Evolutionary conservation across 192 early-diverging fungal genomes (phyloP).

Genomic region (Entophlyctis luteolus): DNA sequence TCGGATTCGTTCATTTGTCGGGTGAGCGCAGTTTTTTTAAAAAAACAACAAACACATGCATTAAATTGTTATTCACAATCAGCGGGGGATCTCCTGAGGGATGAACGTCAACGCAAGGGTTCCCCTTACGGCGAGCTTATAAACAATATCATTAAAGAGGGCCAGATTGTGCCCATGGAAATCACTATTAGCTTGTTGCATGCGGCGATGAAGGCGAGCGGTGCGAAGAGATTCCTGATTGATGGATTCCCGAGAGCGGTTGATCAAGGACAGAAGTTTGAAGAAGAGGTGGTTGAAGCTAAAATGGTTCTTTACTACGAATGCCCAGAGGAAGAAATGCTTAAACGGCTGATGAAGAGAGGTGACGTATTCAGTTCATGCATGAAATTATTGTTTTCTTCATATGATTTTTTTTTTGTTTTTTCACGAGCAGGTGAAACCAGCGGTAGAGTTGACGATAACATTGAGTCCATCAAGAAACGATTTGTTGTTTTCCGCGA

Average conservation of each 20-base stretch:
- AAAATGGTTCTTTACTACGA: constrained; percentile 88
- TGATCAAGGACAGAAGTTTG: constrained; percentile 91
- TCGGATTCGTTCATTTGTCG: constrained; percentile 90
- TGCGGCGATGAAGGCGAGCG: constrained; percentile 75
- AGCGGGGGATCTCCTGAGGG: constrained; percentile 93
- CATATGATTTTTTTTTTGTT: neutral
- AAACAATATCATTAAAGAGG: constrained; percentile 85
- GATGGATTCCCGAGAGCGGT: constrained; percentile 95
- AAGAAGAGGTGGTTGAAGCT: constrained; percentile 69
- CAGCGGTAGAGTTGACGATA: constrained; percentile 89
- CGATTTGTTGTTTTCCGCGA: constrained; percentile 85
- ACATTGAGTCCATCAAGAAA: constrained; percentile 93
- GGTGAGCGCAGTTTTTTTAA: constrained; percentile 41
- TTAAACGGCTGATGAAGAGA: constrained; percentile 84
- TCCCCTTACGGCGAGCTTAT: constrained; percentile 91
- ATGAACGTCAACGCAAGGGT: constrained; percentile 74
- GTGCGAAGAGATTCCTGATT: constrained; percentile 75
- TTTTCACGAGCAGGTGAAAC: constrained; percentile 74
- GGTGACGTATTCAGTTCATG: constrained; percentile 38
- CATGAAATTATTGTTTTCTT: neutral
- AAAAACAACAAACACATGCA: no score
- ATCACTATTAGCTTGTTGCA: constrained; percentile 90
- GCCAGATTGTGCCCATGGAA: constrained; percentile 92
- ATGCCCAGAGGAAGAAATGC: constrained; percentile 89
- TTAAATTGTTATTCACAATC: neutral